These are phyloP conservation scores for Venturia pyrina DNA, from an alignment of 2,329 filamentous ascomycete genomes.

Conservation along the genomic window DNA sequence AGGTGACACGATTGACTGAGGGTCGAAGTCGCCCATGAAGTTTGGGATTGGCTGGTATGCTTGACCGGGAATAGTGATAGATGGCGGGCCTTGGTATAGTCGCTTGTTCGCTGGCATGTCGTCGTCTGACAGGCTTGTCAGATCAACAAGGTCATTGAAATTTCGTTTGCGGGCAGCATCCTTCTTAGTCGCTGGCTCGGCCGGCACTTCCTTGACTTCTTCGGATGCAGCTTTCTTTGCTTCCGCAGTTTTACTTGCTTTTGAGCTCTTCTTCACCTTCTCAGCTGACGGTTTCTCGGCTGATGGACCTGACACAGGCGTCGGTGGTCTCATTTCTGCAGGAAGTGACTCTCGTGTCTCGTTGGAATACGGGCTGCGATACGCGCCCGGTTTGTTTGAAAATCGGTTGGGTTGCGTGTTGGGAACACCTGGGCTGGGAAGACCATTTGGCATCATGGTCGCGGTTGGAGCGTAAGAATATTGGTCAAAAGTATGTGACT, in stretches of 20 bases:
- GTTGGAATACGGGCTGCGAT: conserved; percentile 13
- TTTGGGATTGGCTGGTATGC: conserved; percentile 3
- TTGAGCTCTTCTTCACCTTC: conserved; percentile 18
- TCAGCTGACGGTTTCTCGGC: conserved; percentile 17
- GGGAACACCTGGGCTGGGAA: neutral
- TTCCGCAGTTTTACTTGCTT: conserved; percentile 8
- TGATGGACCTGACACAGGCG: conserved; percentile 16
- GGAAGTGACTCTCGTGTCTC: neutral
- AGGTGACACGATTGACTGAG: conserved; percentile 1
- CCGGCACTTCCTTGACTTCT: conserved; percentile 9
- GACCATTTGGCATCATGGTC: neutral
- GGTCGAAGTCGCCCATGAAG: conserved; percentile 2
- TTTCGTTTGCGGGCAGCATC: conserved; percentile 46
- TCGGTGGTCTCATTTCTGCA: neutral
- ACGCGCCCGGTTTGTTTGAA: neutral
- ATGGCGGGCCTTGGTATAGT: neutral
- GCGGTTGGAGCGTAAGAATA: neutral
- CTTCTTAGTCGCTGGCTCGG: conserved; percentile 37
- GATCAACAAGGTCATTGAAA: conserved; percentile 44
- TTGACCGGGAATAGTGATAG: neutral
- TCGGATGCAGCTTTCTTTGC: conserved; percentile 2
- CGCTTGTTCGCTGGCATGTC: conserved; percentile 14
- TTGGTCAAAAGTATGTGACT: neutral
- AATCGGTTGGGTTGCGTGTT: neutral
- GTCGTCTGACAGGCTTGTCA: conserved; percentile 39